Conservation (phyloP, 1,139 yeast genomes). For the Candida pseudoviswanathii region DNA sequence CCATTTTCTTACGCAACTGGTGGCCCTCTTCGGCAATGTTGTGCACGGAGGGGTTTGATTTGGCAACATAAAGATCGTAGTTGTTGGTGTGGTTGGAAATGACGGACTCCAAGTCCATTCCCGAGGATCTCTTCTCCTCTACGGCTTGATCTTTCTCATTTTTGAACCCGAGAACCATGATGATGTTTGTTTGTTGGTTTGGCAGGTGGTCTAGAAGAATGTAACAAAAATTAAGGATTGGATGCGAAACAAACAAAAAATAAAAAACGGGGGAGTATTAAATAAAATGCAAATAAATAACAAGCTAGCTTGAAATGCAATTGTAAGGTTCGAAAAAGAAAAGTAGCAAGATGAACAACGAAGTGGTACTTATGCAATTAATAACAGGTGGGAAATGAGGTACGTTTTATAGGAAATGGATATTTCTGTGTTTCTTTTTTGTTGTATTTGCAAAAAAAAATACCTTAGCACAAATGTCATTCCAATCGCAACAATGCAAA, state of each 20-base stretch:
- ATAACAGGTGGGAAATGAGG: not conserved
- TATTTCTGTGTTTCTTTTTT: no score
- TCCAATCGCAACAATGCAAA: not conserved
- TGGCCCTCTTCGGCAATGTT: constrained; percentile 46
- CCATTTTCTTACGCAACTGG: constrained; percentile 58
- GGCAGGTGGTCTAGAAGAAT: not conserved
- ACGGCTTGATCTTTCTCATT: constrained; percentile 18
- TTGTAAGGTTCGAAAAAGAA: no score
- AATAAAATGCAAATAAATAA: not conserved
- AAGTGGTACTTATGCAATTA: no score
- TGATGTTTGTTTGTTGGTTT: not conserved
- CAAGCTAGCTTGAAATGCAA: not conserved
- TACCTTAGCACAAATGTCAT: not conserved
- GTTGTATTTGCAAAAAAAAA: not conserved
- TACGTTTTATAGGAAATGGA: not conserved
- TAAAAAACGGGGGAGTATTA: not conserved
- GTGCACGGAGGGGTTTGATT: constrained; percentile 42
- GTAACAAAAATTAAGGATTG: not conserved
- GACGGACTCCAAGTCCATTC: constrained; percentile 15
- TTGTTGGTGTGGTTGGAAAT: constrained; percentile 44
- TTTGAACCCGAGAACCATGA: constrained; percentile 7
- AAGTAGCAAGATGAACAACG: no score
- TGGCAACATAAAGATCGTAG: constrained; percentile 48
- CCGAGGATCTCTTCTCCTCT: constrained; percentile 5
- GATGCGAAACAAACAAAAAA: not conserved